Conservation (phyloP, 1,139 yeast species). For the Suhomyces taliae region DNA sequence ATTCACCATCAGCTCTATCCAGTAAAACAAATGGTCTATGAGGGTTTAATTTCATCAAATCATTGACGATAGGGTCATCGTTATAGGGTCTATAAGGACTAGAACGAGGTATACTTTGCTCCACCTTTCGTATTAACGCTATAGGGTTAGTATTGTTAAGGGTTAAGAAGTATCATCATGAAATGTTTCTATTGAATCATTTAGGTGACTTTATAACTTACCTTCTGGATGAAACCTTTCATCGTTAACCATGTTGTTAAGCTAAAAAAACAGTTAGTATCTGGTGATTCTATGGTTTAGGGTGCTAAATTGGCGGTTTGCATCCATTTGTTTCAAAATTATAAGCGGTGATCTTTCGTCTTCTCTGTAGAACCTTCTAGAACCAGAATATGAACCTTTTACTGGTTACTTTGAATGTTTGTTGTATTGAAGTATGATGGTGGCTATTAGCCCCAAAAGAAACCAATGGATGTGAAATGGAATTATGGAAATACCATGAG, state of each 20-base stretch:
- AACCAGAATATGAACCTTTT: too few species aligned
- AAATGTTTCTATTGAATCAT: neutral
- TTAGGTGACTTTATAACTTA: slow-evolving; percentile 14
- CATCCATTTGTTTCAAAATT: too few species aligned
- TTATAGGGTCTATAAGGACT: slow-evolving; percentile 8
- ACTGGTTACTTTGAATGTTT: too few species aligned
- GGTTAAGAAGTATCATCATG: neutral
- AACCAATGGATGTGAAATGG: slow-evolving; percentile 7
- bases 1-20: slow-evolving; percentile 9
- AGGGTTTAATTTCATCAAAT: slow-evolving; percentile 34
- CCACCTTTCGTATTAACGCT: slow-evolving; percentile 17
- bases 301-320: too few species aligned
- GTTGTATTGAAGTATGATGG: too few species aligned
- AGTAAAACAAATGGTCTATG: slow-evolving; percentile 18
- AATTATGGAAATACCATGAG: too few species aligned
- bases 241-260: slow-evolving; percentile 1
- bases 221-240: slow-evolving; percentile 23
- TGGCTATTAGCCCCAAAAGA: neutral
- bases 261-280: slow-evolving; percentile 6
- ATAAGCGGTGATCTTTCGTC: too few species aligned
- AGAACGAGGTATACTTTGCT: slow-evolving; percentile 16
- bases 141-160: slow-evolving; percentile 5
- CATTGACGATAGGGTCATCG: slow-evolving; percentile 31
- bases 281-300: too few species aligned
- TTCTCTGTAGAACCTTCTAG: too few species aligned